Evolutionary conservation across 1,284 basidiomycete genomes (phyloP), one percentile per base, ranked within the genome.

Genomic region (Cutaneotrichosporon mucoides): DNA sequence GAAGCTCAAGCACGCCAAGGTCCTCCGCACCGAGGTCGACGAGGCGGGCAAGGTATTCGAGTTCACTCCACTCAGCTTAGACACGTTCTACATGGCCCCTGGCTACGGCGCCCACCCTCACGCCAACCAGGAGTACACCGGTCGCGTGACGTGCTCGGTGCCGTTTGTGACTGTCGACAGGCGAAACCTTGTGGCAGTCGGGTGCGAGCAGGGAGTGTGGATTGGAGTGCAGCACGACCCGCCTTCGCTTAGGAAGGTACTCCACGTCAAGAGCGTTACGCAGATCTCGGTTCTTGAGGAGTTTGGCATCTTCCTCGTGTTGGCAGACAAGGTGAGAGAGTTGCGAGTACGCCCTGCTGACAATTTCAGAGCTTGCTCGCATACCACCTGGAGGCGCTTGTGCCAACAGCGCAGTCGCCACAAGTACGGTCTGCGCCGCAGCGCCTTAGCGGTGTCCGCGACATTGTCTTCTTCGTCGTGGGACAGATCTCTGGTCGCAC

Each of bases 191-290:
- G 88, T 97, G 15, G 92, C 94, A 0, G 87, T 97, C 66, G 94
- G 94, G 16, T 96, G 93, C 75, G 87, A 90, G 0, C 92, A 97
- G 70, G 95, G 95, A 41, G 90, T 98, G 2, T 98, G 92, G 91
- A 95, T 98, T 65, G 95, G 94, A 0, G 87, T 96, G 76, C 84
- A 90, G 37, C 88, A 90, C 68, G 88, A 95, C 72, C 87, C 92
- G 0, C 80, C 82, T 73, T 94, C 92, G 5, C 84, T 96, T 77
- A 85, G 90, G 38, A 89, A 92, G 59, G 92, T 97, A 16, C 79
- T 97, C 11, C 91, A 94, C 71, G 81, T 96, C 44, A 90, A 90
- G 75, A 84, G 86, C 77, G 93, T 98, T 36, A 92, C 90, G 5
- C 92, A 96, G 71, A 91, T 91, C 73, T 92, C 93, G 1, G 93